These are phyloP conservation scores for Globisporangium paddicum DNA, from an alignment of 352 stramenopile species.

Conservation along the genomic window DNA sequence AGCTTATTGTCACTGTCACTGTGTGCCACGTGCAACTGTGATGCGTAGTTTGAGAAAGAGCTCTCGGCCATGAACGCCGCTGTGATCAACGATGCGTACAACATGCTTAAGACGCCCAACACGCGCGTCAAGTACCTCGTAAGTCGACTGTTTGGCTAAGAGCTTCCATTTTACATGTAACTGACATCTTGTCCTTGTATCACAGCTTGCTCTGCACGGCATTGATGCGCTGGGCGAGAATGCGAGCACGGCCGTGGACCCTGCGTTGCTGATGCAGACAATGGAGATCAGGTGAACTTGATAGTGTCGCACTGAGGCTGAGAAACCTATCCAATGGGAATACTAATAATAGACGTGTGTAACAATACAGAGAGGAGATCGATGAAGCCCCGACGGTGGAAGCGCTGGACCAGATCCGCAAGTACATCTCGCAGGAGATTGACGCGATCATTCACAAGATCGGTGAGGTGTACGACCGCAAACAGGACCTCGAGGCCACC, in stretches of 20 bases:
- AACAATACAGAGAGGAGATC: slow-evolving; percentile 55
- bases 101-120: slow-evolving; percentile 84
- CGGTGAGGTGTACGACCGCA: slow-evolving; percentile 66
- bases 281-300: slow-evolving; percentile 73
- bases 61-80: slow-evolving; percentile 73
- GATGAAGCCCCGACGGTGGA: slow-evolving; percentile 47
- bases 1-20: too few species aligned
- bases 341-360: neutral
- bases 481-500: slow-evolving; percentile 72
- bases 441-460: slow-evolving; percentile 70
- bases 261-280: slow-evolving; percentile 73
- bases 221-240: slow-evolving; percentile 77
- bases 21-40: neutral
- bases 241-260: slow-evolving; percentile 71
- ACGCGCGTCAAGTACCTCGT: slow-evolving; percentile 84
- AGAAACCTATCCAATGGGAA: neutral
- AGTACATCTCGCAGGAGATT: slow-evolving; percentile 60
- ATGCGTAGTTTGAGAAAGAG: slow-evolving; percentile 67
- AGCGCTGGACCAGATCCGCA: slow-evolving; percentile 51
- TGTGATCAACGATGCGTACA: slow-evolving; percentile 84
- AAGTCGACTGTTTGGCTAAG: neutral
- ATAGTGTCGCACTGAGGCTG: neutral
- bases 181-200: neutral
- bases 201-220: slow-evolving; percentile 68
- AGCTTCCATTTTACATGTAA: neutral